A percentile compares a stretch with the other conserved stretches of the same genome.
These are phyloP conservation scores for Vicia sativa DNA, from an alignment of 306 rosid species.

Conservation along the genomic window DNA sequence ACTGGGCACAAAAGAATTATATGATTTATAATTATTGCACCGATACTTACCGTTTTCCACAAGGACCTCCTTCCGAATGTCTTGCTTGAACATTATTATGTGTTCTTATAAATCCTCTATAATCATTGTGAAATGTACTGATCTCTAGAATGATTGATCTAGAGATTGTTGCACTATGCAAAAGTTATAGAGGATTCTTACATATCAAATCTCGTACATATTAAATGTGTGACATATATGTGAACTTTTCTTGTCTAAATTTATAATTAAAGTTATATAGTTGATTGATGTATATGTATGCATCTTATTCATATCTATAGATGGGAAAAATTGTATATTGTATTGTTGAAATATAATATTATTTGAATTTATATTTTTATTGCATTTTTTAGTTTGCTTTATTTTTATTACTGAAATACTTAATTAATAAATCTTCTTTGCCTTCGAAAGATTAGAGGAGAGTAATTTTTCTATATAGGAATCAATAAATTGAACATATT, in stretches of 20 bases:
- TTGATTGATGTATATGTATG: too few relatives aligned
- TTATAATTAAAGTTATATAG: not conserved
- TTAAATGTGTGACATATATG: not conserved
- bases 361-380: too few relatives aligned
- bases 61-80: conserved; percentile 50
- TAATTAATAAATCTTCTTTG: too few relatives aligned
- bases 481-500: too few relatives aligned
- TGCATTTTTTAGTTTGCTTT: too few relatives aligned
- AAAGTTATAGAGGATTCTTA: not conserved
- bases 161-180: not conserved
- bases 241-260: not conserved
- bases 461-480: too few relatives aligned
- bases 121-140: not conserved
- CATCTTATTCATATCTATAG: too few relatives aligned
- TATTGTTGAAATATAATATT: too few relatives aligned
- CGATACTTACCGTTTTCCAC: conserved; percentile 53
- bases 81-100: not conserved
- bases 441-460: too few relatives aligned
- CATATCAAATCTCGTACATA: not conserved
- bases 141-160: not conserved
- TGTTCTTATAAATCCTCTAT: not conserved
- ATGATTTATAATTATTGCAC: conserved; percentile 62
- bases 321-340: too few relatives aligned
- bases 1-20: conserved; percentile 52
- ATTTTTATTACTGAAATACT: too few relatives aligned